A percentile compares a stretch with the other conserved stretches of the same genome.
Evolutionary conservation across 768 basidiomycete species (phyloP).

Genomic region (Suillus plorans): DNA sequence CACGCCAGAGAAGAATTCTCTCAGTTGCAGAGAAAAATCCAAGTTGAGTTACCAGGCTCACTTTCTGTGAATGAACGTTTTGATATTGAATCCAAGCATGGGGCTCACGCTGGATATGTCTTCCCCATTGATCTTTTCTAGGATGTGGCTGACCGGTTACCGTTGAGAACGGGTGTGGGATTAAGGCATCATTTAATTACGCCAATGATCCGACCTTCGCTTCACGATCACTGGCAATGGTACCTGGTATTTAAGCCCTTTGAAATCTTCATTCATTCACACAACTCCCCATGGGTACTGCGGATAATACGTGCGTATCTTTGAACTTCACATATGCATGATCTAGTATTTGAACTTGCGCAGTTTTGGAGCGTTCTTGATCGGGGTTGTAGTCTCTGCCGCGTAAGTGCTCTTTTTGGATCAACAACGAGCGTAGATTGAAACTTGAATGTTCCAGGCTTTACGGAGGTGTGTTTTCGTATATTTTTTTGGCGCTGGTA

Average conservation of each 20-base stretch:
- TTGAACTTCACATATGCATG: background rate
- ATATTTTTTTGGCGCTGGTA: background rate
- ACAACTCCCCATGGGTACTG: slow-evolving; percentile 5
- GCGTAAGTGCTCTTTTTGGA: slow-evolving; percentile 31
- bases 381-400: slow-evolving; percentile 47
- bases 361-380: slow-evolving; percentile 46
- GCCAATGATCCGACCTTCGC: background rate
- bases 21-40: slow-evolving; percentile 18
- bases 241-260: background rate
- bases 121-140: slow-evolving; percentile 93
- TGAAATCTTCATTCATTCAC: background rate
- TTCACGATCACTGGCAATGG: background rate
- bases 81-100: slow-evolving; percentile 98
- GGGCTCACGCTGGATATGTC: slow-evolving; percentile 87
- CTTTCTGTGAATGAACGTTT: slow-evolving; percentile 91
- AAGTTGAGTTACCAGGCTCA: slow-evolving; percentile 40
- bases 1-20: slow-evolving; percentile 22
- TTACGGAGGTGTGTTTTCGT: slow-evolving; percentile 39
- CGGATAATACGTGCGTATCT: slow-evolving; percentile 30
- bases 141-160: slow-evolving; percentile 39
- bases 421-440: background rate
- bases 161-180: no score
- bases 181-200: no score
- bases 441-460: slow-evolving; percentile 30
- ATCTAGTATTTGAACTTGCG: background rate